Evolutionary conservation across 495 filamentous ascomycete genomes (phyloP).

Genomic region (Penicillium samsonianum): DNA sequence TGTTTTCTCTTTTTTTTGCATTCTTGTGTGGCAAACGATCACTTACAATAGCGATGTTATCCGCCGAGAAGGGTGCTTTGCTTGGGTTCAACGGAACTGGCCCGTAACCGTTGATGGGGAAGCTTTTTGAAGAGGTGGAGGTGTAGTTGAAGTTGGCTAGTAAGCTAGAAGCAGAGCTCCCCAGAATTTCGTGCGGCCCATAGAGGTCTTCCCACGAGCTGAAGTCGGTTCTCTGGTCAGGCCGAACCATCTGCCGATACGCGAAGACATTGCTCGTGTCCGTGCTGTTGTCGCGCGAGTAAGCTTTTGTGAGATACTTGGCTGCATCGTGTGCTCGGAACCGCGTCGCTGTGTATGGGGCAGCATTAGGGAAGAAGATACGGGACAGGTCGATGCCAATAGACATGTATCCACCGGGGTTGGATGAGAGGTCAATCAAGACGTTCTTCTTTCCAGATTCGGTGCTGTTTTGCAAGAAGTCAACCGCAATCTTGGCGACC

Average conservation of each 20-base stretch:
- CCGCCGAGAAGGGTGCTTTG: conserved; percentile 43
- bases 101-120: conserved; percentile 45
- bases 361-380: conserved; percentile 39
- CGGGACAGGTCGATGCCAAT: conserved; percentile 32
- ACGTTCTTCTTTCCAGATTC: conserved; percentile 46
- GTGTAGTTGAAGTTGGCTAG: conserved; percentile 52
- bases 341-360: conserved; percentile 42
- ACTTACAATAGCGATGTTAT: conserved; percentile 52
- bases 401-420: conserved; percentile 51
- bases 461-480: conserved; percentile 42
- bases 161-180: conserved; percentile 48
- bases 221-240: conserved; percentile 41
- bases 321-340: conserved; percentile 45
- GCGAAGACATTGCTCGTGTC: conserved; percentile 25
- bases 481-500: conserved; percentile 25
- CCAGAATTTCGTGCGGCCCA: conserved; percentile 44
- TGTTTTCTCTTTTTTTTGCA: background rate
- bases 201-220: conserved; percentile 56
- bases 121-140: conserved; percentile 35
- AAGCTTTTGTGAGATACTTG: conserved; percentile 44
- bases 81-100: conserved; percentile 28
- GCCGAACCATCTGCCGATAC: conserved; percentile 23
- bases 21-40: background rate
- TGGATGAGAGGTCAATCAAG: conserved; percentile 57
- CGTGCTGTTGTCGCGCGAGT: conserved; percentile 15